Evolutionary conservation across 164 flowering plant species (phyloP).

Genomic region (Vitis amurensis): DNA sequence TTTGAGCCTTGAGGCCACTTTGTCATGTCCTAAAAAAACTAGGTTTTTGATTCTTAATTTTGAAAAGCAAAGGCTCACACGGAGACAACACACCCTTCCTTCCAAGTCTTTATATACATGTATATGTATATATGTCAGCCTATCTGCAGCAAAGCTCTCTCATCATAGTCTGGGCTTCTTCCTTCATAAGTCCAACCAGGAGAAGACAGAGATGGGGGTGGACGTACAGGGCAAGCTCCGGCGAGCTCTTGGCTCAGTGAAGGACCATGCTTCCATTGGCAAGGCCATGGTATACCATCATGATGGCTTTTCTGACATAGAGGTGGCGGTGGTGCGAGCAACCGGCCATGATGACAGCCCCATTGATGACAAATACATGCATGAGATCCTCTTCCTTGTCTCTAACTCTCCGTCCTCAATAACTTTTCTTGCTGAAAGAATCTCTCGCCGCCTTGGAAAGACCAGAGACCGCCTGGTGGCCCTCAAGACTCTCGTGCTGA

Average conservation of each 20-base stretch:
- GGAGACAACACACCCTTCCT: too few species aligned
- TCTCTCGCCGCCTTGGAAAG: slow-evolving; percentile 54
- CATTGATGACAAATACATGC: slow-evolving; percentile 55
- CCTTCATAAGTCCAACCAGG: not conserved
- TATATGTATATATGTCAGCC: too few species aligned
- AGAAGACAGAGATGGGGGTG: slow-evolving; percentile 18
- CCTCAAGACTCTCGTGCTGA: slow-evolving; percentile 57
- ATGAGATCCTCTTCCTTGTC: slow-evolving; percentile 66
- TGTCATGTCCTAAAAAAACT: too few species aligned
- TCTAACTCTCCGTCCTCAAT: slow-evolving; percentile 56
- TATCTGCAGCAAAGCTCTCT: too few species aligned
- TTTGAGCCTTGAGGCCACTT: too few species aligned
- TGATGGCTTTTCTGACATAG: slow-evolving; percentile 46
- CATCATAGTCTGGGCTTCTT: too few species aligned
- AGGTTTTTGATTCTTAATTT: too few species aligned
- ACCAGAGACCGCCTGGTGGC: slow-evolving; percentile 61
- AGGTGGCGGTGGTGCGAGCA: slow-evolving; percentile 67
- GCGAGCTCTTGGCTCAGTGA: slow-evolving; percentile 59
- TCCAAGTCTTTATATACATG: too few species aligned
- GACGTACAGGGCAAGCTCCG: slow-evolving; percentile 42
- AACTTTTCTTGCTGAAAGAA: slow-evolving; percentile 43
- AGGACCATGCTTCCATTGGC: slow-evolving; percentile 73
- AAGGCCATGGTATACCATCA: slow-evolving; percentile 51
- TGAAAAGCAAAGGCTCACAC: too few species aligned
- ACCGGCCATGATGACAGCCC: slow-evolving; percentile 62